phyloP scores from a whole-genome alignment of 2,329 filamentous ascomycete genomes.

The Fusarium acutatum region DNA sequence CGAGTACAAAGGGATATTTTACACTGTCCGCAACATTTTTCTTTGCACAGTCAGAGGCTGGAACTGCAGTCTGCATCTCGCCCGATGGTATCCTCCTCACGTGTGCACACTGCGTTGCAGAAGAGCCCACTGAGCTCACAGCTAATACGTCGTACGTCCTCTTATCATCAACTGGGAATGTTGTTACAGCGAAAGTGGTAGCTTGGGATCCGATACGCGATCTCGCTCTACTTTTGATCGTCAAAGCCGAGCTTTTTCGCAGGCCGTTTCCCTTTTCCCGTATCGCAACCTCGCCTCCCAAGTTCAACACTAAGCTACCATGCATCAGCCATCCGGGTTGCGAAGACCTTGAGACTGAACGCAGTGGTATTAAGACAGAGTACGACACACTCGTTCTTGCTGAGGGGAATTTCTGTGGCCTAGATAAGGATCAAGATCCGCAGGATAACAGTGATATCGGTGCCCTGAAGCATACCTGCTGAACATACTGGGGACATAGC shows the following conservation, averaged over 20 bases:
- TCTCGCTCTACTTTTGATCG: constrained; percentile 56
- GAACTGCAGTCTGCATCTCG: constrained; percentile 60
- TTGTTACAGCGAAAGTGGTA: constrained; percentile 50
- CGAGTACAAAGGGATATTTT: background rate
- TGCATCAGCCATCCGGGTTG: constrained; percentile 50
- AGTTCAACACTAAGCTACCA: constrained; percentile 34
- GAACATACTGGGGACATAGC: constrained; percentile 67
- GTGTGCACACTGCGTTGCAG: constrained; percentile 61
- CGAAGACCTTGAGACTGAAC: constrained; percentile 54
- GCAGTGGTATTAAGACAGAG: constrained; percentile 47
- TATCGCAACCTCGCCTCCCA: constrained; percentile 26
- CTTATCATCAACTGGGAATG: constrained; percentile 51
- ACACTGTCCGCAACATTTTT: constrained; percentile 49
- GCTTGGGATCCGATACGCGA: constrained; percentile 55
- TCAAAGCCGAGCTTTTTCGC: constrained; percentile 33
- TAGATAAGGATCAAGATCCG: constrained; percentile 49
- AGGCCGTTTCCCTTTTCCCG: constrained; percentile 35
- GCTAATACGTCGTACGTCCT: constrained; percentile 48
- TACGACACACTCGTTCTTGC: constrained; percentile 60
- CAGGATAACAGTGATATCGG: constrained; percentile 63
- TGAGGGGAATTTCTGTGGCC: constrained; percentile 52
- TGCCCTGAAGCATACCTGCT: constrained; percentile 60
- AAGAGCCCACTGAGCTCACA: constrained; percentile 47
- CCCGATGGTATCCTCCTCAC: constrained; percentile 56
- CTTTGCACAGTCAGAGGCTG: constrained; percentile 59